Base-by-base conservation (phyloP, 805 yeast genomes). In the Sugiyamaella mastotermitis region DNA sequence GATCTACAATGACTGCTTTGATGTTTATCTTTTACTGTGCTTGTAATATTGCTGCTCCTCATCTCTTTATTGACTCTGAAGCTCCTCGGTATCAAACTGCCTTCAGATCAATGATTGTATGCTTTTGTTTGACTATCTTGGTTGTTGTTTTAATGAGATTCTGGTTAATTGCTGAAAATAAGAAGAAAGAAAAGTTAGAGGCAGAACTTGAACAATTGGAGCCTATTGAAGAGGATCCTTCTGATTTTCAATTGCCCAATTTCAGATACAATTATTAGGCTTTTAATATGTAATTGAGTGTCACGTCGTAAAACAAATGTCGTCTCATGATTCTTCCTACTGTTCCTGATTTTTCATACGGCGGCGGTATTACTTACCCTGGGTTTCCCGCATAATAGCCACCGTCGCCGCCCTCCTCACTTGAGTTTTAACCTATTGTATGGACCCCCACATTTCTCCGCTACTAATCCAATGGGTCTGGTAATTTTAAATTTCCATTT, bases 11-110 rank as follows among this genome's bases (percentile, higher is more conserved):
- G 19, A 41, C 45, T 19, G 54, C 57, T 17, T 37, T 51, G 30
- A 48, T 49, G 3, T 52, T 49, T 37, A 38, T 55, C 17, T 51
- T 50, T 15, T 46, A 40, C 21, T 43, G 53, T 22, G 47, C 51
- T 5, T 62, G 63, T 10, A 55, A 53, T 32, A 48, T 51, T 16
- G 41, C 78, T 42, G 87, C 85, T 3, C 84, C 87, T 11, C 18
- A 37, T 18, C 22, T 41, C 15, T 41, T 37, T 30, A 37, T 32
- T 7, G 32, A 41, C 6, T 30, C 26, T 19, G 41, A 41, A 35
- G 38, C 37, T 5, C 45, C 45, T 6, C 13, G 33, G 8, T 41
- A 41, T 28, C 30, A 14, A 6, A 7, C 14, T 13, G 30, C 17
- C 15, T 11, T 27, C 17, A 17, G 30, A 6, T 27, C 30, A 6